Conservation (phyloP, 225 moss, liverwort and hornwort genomes). For the Thuidium tamariscinum region DNA sequence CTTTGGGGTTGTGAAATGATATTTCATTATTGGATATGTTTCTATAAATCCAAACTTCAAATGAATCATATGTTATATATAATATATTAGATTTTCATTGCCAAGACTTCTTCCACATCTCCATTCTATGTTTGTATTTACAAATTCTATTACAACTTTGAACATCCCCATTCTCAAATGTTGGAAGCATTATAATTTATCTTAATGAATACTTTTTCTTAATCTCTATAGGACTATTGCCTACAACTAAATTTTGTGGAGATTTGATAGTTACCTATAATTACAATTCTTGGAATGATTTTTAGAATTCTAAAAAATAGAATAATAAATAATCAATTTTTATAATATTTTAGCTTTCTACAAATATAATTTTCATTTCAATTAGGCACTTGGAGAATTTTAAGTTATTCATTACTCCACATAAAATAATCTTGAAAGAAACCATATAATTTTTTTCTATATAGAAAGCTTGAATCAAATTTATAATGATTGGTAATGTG, state of each 20-base stretch:
- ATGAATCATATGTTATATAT: background rate
- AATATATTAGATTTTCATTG: background rate
- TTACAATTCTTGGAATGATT: background rate
- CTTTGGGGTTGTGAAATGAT: accelerated
- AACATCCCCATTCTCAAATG: background rate
- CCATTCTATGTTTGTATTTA: background rate
- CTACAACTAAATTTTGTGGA: accelerated
- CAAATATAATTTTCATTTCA: background rate
- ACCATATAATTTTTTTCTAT: background rate
- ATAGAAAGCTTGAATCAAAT: accelerated
- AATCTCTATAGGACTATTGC: background rate
- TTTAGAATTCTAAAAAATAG: too few species aligned
- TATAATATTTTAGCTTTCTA: background rate
- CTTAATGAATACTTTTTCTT: background rate
- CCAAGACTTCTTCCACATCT: background rate
- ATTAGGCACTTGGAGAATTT: accelerated
- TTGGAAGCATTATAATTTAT: background rate
- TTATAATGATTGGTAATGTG: background rate
- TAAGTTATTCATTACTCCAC: accelerated
- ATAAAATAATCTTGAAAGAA: background rate
- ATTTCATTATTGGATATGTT: background rate
- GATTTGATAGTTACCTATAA: accelerated
- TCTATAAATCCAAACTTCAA: background rate
- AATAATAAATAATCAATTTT: too few species aligned
- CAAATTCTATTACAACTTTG: background rate